A percentile compares a stretch with the other conserved stretches of the same genome.
phyloP scores from a whole-genome alignment of 176 grass and related monocot genomes.

The Aechmea fasciata region DNA sequence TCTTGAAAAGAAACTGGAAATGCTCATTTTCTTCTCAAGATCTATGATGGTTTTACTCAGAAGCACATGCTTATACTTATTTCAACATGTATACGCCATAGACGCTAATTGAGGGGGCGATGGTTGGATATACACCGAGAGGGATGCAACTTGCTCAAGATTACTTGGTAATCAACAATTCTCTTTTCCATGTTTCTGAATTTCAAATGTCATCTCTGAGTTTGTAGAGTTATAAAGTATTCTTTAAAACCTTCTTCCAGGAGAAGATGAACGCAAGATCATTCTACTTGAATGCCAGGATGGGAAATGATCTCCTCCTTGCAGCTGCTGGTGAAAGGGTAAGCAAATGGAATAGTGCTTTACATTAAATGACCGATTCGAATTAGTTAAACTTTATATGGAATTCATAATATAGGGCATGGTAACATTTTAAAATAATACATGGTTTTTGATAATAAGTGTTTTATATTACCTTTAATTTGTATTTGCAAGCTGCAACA shows the following conservation, averaged over 20 bases:
- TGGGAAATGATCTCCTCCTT: constrained; percentile 81
- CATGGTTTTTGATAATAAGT: too few relatives aligned
- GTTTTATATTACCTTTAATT: too few relatives aligned
- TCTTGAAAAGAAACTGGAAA: not conserved
- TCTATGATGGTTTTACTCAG: constrained; percentile 7
- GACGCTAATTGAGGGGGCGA: constrained; percentile 85
- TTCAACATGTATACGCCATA: constrained; percentile 17
- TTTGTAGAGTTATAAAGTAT: constrained; percentile 15
- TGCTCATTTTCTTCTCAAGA: not conserved
- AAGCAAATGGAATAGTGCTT: constrained; percentile 2
- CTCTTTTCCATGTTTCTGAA: constrained; percentile 20
- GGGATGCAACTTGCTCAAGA: constrained; percentile 99
- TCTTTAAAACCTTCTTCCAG: constrained; percentile 34
- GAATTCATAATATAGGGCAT: too few relatives aligned
- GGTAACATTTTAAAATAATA: too few relatives aligned
- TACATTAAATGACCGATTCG: too few relatives aligned
- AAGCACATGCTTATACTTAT: not conserved
- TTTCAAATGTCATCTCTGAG: not conserved
- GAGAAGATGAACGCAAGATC: constrained; percentile 67
- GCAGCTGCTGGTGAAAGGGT: constrained; percentile 82
- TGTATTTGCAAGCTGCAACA: too few relatives aligned
- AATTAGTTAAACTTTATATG: too few relatives aligned
- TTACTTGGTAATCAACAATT: constrained; percentile 47
- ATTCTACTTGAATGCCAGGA: constrained; percentile 74
- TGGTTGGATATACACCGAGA: constrained; percentile 77